Evolutionary conservation across 805 yeast species (phyloP).

Genomic region (Vanderwaltozyma verrucispora): DNA sequence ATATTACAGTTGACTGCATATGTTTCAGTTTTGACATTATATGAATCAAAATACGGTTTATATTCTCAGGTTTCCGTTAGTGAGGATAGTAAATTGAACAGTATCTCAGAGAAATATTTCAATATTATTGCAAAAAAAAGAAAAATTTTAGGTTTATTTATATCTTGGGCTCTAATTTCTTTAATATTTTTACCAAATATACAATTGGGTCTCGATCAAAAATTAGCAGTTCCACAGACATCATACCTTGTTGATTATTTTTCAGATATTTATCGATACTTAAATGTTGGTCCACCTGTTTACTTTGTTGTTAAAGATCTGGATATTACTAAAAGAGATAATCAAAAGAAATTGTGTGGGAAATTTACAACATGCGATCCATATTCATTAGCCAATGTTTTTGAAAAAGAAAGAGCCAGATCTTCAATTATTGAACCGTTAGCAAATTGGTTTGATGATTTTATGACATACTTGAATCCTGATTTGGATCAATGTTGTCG

Average conservation of each 20-base stretch:
- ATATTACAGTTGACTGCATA: constrained; percentile 73
- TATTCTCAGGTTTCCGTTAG: constrained; percentile 8
- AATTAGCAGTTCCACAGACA: constrained; percentile 73
- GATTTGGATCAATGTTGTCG: constrained; percentile 79
- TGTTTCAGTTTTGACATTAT: constrained; percentile 49
- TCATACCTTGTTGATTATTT: constrained; percentile 79
- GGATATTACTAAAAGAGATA: constrained; percentile 47
- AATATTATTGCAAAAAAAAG: constrained; percentile 45
- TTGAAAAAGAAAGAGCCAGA: constrained; percentile 77
- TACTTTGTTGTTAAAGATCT: constrained; percentile 69
- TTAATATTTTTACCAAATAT: constrained; percentile 59
- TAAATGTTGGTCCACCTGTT: constrained; percentile 87
- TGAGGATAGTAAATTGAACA: background rate
- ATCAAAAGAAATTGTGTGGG: constrained; percentile 76
- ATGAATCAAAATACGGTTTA: constrained; percentile 10
- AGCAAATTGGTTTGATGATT: constrained; percentile 91
- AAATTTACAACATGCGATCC: constrained; percentile 76
- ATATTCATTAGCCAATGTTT: constrained; percentile 63
- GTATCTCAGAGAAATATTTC: constrained; percentile 34
- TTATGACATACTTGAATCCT: constrained; percentile 78
- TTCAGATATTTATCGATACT: constrained; percentile 57
- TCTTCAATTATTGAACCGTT: constrained; percentile 70
- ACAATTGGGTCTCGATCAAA: constrained; percentile 77
- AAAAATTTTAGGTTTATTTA: constrained; percentile 44
- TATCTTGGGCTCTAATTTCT: constrained; percentile 57